Evolutionary conservation across 73 alveolate species (phyloP).

Genomic region (Tetrahymena elliotti): DNA sequence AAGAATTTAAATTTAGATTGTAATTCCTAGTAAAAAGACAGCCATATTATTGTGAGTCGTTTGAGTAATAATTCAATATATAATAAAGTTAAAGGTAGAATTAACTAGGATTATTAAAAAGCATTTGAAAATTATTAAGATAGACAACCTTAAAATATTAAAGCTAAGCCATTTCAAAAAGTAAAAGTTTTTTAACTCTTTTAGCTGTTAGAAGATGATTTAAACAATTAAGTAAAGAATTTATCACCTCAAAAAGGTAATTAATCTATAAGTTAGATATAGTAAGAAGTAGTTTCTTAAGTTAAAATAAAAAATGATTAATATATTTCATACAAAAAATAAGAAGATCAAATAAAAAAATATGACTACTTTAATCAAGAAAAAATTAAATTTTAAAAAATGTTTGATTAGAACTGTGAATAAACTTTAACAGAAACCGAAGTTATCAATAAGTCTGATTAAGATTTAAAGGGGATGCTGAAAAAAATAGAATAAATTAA

Average conservation of each 20-base stretch:
- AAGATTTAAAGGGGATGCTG: neutral
- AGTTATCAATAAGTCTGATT: neutral
- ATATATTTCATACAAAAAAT: neutral
- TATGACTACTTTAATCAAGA: neutral
- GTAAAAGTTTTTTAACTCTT: neutral
- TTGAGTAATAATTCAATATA: neutral
- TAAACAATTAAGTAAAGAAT: neutral
- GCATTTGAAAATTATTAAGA: neutral
- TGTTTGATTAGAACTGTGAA: neutral
- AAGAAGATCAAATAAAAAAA: neutral
- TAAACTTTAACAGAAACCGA: neutral
- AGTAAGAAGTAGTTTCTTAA: neutral
- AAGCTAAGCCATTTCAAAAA: neutral
- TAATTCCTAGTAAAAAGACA: neutral
- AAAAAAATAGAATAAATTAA: neutral
- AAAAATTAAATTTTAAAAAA: neutral
- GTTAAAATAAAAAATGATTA: neutral
- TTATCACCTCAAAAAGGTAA: neutral
- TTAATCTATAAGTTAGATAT: neutral
- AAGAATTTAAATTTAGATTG: neutral
- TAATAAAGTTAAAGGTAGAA: neutral
- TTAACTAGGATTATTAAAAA: neutral
- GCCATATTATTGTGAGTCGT: neutral
- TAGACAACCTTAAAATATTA: neutral
- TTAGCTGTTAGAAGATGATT: neutral